Evolutionary conservation across 2,329 filamentous ascomycete genomes (phyloP).

Genomic region (Claviceps sp.): DNA sequence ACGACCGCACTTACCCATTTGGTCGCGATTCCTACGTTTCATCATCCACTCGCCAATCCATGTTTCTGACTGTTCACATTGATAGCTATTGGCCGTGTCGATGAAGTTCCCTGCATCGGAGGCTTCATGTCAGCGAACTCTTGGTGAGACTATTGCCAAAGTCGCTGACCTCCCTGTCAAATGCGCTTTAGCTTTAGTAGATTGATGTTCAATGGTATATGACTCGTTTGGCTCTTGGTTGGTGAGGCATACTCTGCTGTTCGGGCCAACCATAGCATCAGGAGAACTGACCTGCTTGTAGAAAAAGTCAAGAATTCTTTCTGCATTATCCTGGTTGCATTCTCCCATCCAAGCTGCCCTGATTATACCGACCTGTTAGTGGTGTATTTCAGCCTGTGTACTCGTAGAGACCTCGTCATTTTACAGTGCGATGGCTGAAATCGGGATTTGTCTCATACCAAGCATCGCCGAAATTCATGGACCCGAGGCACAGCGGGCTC

Average conservation of each 20-base stretch:
- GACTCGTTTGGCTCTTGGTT: neutral
- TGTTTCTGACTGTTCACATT: constrained; percentile 45
- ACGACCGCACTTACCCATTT: constrained; percentile 33
- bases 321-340: constrained; percentile 48
- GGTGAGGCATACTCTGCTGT: neutral
- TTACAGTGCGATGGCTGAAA: neutral
- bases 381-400: neutral
- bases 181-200: neutral
- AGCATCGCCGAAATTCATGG: constrained; percentile 50
- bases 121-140: neutral
- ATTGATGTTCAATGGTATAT: neutral
- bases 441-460: constrained; percentile 21
- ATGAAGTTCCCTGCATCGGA: constrained; percentile 51
- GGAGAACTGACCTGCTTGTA: constrained; percentile 33
- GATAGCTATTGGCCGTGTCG: constrained; percentile 59
- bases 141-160: neutral
- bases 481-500: constrained; percentile 52
- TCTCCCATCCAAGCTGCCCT: constrained; percentile 47
- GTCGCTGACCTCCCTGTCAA: constrained; percentile 15
- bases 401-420: neutral
- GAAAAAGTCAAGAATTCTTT: constrained; percentile 54
- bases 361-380: neutral
- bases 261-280: neutral
- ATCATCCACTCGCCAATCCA: constrained; percentile 63
- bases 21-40: constrained; percentile 47